phyloP scores from a whole-genome alignment of 2,329 filamentous ascomycete species.

The Cladophialophora carrionii region DNA sequence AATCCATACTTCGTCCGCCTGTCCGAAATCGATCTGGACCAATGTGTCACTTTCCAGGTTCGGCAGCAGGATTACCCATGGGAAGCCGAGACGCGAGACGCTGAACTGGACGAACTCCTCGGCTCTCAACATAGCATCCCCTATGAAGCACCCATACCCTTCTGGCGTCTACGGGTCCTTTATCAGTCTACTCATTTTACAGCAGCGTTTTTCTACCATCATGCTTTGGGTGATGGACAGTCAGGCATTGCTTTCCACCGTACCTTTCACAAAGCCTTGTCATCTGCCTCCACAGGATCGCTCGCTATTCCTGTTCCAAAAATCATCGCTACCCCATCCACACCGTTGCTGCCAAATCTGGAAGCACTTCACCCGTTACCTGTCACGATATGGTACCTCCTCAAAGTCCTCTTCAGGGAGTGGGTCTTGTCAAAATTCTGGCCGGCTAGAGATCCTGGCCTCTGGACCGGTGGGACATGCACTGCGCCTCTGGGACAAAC shows the following conservation, averaged over 20 bases:
- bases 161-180: conserved; percentile 52
- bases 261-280: conserved; percentile 51
- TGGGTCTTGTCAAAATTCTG: conserved; percentile 18
- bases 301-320: conserved; percentile 32
- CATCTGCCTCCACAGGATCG: conserved; percentile 42
- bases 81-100: conserved; percentile 40
- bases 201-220: conserved; percentile 53
- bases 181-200: conserved; percentile 45
- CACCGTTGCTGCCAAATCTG: conserved; percentile 44
- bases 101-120: conserved; percentile 49
- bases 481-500: conserved; percentile 39
- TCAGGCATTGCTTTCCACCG: conserved; percentile 54
- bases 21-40: conserved; percentile 48
- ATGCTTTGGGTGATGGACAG: conserved; percentile 53
- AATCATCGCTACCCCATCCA: conserved; percentile 38
- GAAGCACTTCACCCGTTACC: conserved; percentile 21
- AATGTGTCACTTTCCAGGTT: conserved; percentile 45
- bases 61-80: conserved; percentile 30
- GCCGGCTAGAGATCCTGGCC: conserved; percentile 38
- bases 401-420: conserved; percentile 47
- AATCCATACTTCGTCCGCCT: conserved; percentile 52
- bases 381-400: conserved; percentile 18
- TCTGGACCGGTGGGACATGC: conserved; percentile 46
- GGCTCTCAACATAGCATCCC: conserved; percentile 48
- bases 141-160: conserved; percentile 46